Conservation (phyloP, 768 basidiomycete species). For the Gautieria morchelliformis region DNA sequence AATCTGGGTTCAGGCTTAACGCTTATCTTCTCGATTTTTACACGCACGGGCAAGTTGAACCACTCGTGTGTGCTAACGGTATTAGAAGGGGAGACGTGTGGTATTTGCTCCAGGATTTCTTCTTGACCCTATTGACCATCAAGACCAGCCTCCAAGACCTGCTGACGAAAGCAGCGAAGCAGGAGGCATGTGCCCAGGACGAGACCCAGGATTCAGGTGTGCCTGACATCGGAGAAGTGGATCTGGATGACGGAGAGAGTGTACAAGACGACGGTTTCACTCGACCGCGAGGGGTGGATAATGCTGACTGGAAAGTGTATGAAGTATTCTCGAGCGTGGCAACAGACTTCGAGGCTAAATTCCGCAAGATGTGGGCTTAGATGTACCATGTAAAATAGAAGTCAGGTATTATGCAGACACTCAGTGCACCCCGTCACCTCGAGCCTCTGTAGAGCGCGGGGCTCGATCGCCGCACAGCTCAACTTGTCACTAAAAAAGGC, state of each 20-base stretch:
- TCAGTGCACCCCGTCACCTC: too few relatives aligned
- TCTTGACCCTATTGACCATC: too few relatives aligned
- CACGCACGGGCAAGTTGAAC: too few relatives aligned
- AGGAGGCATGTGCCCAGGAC: constrained; percentile 10
- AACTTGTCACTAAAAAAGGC: too few relatives aligned
- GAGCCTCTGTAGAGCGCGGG: too few relatives aligned
- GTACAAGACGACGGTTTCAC: constrained; percentile 13
- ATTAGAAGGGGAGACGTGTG: constrained; percentile 57
- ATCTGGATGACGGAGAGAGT: constrained; percentile 14
- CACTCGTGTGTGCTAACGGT: constrained; percentile 43
- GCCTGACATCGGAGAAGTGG: constrained; percentile 15
- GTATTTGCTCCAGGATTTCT: constrained; percentile 54
- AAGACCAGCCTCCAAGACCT: constrained; percentile 40
- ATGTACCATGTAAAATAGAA: too few relatives aligned
- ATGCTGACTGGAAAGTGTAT: constrained; percentile 48
- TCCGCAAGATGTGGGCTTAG: constrained; percentile 53
- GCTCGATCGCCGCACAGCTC: too few relatives aligned
- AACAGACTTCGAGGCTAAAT: constrained; percentile 49
- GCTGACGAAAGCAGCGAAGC: constrained; percentile 19
- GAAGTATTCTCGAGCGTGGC: constrained; percentile 34
- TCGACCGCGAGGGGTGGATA: constrained; percentile 30
- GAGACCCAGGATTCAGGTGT: constrained; percentile 12
- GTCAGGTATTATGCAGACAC: too few relatives aligned
- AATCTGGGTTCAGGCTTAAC: constrained; percentile 34
- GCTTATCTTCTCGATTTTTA: constrained; percentile 61